Percentiles rank a stretch among this genome's conserved stretches.
Evolutionary conservation across 2,329 filamentous ascomycete genomes (phyloP).

Genomic region (Fusarium proliferatum): DNA sequence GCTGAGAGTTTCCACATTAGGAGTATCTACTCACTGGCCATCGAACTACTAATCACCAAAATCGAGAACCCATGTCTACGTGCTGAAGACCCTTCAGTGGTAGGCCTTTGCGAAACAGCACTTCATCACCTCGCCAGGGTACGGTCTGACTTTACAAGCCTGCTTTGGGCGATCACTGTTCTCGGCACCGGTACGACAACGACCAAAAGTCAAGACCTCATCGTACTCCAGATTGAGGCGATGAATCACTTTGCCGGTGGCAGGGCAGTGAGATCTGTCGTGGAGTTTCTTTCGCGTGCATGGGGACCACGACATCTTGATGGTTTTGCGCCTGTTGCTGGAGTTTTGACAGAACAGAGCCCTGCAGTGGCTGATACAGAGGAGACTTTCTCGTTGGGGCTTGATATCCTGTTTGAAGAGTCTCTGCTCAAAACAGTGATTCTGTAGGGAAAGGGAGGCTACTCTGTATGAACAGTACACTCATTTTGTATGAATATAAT

Average conservation of each 20-base stretch:
- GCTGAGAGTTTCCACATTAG: not conserved
- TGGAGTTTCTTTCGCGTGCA: not conserved
- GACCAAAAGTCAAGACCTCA: not conserved
- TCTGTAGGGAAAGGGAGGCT: not conserved
- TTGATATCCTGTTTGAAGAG: not conserved
- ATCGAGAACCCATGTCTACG: not conserved
- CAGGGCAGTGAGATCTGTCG: not conserved
- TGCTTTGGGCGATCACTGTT: not conserved
- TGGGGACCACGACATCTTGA: not conserved
- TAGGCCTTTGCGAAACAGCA: not conserved
- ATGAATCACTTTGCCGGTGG: not conserved
- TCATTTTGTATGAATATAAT: not conserved
- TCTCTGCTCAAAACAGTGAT: not conserved
- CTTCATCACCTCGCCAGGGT: not conserved
- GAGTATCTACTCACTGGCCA: not conserved
- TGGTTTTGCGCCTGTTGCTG: not conserved
- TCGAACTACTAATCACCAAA: not conserved
- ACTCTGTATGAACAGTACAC: fast-evolving
- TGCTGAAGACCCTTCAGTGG: not conserved
- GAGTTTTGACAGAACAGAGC: not conserved
- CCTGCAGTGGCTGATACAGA: fast-evolving
- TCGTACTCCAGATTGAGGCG: not conserved
- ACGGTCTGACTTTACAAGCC: not conserved
- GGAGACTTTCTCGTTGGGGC: not conserved
- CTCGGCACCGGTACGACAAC: not conserved